A percentile compares a stretch with the other conserved stretches of the same genome.
Evolutionary conservation across 305 asterid species (phyloP).

Genomic region (Fraxinus albicans): DNA sequence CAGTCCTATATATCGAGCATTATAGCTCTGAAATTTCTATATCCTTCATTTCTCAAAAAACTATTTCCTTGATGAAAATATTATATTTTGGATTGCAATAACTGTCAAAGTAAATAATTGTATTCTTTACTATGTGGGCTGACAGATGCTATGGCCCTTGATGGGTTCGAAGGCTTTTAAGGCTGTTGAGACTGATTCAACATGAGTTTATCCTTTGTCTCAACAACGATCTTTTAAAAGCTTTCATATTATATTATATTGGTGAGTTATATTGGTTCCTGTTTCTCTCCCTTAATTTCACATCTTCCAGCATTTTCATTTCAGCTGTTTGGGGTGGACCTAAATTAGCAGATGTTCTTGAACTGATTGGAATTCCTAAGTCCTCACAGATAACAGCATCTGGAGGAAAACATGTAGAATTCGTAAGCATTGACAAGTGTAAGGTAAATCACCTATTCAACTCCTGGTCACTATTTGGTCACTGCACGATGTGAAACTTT

Average conservation of each 20-base stretch:
- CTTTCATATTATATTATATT: neutral
- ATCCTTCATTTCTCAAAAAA: neutral
- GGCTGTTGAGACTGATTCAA: neutral
- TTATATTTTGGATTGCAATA: neutral
- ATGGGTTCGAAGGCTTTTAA: neutral
- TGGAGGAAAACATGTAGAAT: conserved; percentile 87
- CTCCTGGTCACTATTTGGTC: conserved; percentile 10
- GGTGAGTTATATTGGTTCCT: neutral
- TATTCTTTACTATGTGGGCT: neutral
- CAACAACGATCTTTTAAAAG: neutral
- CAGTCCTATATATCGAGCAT: neutral
- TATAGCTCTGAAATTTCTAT: neutral
- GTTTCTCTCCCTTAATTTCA: conserved; percentile 9
- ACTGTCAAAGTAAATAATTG: neutral
- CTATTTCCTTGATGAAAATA: neutral
- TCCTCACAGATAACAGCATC: conserved; percentile 49
- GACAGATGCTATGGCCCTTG: neutral
- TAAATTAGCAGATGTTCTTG: conserved; percentile 85
- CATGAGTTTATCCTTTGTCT: neutral
- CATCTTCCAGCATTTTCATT: conserved; percentile 27
- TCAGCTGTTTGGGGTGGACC: conserved; percentile 96
- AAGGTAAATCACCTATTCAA: conserved; percentile 50
- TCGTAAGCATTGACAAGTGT: conserved; percentile 92
- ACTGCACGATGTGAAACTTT: conserved; percentile 9
- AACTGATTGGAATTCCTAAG: conserved; percentile 72